These are phyloP conservation scores for Vitis vinifera DNA, from an alignment of 164 flowering plant genomes.

Conservation along the genomic window DNA sequence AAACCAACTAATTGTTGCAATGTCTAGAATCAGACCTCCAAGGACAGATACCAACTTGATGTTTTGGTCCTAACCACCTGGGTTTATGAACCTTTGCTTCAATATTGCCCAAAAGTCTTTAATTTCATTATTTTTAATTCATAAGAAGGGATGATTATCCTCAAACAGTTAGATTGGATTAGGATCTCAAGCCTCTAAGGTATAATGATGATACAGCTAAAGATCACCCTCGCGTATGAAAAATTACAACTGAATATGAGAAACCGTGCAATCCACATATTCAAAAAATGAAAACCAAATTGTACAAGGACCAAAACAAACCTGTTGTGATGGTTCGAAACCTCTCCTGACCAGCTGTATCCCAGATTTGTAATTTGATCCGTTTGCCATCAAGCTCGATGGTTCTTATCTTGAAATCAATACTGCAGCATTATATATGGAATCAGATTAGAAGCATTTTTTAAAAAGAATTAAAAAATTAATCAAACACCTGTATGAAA, in stretches of 20 bases:
- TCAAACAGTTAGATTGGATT: not conserved
- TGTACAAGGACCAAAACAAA: conserved; percentile 3
- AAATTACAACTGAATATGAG: not conserved
- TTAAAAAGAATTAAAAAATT: too few species aligned
- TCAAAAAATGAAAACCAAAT: not conserved
- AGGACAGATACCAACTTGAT: too few species aligned
- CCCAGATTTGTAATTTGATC: conserved; percentile 36
- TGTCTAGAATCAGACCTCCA: not conserved
- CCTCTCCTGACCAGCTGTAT: conserved; percentile 40
- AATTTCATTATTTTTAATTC: not conserved
- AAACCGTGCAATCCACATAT: not conserved
- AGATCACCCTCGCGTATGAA: not conserved
- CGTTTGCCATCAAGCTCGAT: conserved; percentile 37
- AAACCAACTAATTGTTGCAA: not conserved
- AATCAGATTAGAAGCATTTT: too few species aligned
- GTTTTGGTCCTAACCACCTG: not conserved
- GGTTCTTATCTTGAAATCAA: conserved; percentile 38
- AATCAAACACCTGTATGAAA: too few species aligned
- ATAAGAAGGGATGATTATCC: not conserved
- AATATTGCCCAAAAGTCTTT: too few species aligned
- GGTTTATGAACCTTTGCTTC: not conserved
- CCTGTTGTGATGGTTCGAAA: conserved; percentile 35
- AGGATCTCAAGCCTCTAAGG: not conserved
- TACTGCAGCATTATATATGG: conserved; percentile 10
- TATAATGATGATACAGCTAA: not conserved